These are phyloP conservation scores for Pyrenochaeta sp. DNA, from an alignment of 2,329 filamentous ascomycete species.

Conservation along the genomic window DNA sequence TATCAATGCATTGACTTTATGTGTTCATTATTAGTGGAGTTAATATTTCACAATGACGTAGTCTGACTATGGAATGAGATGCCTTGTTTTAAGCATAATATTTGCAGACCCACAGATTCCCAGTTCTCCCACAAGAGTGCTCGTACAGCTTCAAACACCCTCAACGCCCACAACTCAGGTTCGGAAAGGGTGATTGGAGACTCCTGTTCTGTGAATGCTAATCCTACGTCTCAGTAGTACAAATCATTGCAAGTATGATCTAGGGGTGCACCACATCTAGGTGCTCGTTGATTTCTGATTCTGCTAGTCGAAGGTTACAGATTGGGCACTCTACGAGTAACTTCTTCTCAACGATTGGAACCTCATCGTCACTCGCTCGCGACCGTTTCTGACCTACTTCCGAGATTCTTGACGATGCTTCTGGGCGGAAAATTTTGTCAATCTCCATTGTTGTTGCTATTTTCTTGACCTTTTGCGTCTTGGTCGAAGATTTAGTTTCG, in stretches of 20 bases:
- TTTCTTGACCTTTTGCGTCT: slow-evolving; percentile 10
- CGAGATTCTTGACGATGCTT: neutral
- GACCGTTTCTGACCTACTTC: slow-evolving; percentile 30
- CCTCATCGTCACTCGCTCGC: slow-evolving; percentile 15
- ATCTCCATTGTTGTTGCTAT: slow-evolving; percentile 13
- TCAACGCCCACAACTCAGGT: neutral
- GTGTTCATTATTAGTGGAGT: neutral
- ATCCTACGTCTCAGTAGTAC: neutral
- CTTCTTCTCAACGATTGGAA: slow-evolving; percentile 23
- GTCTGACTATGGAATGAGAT: slow-evolving; percentile 3
- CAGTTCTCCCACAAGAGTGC: neutral
- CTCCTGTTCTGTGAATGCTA: neutral
- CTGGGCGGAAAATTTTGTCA: slow-evolving; percentile 4
- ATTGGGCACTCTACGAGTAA: slow-evolving; percentile 51
- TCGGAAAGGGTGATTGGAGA: neutral
- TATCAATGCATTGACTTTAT: neutral
- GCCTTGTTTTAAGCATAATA: neutral
- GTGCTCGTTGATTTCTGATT: slow-evolving; percentile 51
- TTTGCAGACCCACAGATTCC: neutral
- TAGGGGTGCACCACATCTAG: slow-evolving; percentile 44
- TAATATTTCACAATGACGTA: slow-evolving; percentile 15
- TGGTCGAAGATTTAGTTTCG: slow-evolving; percentile 16
- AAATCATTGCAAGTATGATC: neutral
- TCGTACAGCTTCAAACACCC: neutral
- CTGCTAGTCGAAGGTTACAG: slow-evolving; percentile 39